A percentile compares a stretch with the other conserved stretches of the same genome.
These are phyloP conservation scores for Pyrenophora graminea DNA, from an alignment of 2,329 filamentous ascomycete species.

Conservation along the genomic window DNA sequence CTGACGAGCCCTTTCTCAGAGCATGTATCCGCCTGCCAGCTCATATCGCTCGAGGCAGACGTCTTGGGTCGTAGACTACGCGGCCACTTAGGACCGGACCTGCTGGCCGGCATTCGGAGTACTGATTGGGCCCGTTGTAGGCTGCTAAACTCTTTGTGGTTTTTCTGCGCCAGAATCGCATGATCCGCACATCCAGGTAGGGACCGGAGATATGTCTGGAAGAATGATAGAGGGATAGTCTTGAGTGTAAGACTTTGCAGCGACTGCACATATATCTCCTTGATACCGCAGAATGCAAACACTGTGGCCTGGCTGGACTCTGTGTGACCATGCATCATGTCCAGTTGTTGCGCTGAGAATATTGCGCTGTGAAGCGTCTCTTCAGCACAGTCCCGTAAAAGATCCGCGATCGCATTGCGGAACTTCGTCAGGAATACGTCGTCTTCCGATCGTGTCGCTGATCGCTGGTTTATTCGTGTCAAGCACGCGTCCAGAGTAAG, in stretches of 20 bases:
- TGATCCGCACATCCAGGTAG: slow-evolving; percentile 53
- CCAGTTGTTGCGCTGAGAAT: slow-evolving; percentile 50
- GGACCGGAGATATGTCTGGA: slow-evolving; percentile 50
- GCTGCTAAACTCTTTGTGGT: slow-evolving; percentile 53
- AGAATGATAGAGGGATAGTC: slow-evolving; percentile 52
- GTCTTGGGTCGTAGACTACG: slow-evolving; percentile 16
- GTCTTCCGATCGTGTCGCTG: slow-evolving; percentile 15
- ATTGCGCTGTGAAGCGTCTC: slow-evolving; percentile 49
- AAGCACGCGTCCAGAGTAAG: slow-evolving; percentile 38
- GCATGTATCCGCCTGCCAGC: slow-evolving; percentile 30
- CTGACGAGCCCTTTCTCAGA: slow-evolving; percentile 40
- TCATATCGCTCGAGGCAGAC: slow-evolving; percentile 14
- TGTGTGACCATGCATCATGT: slow-evolving; percentile 35
- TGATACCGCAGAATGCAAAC: slow-evolving; percentile 52
- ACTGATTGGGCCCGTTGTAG: slow-evolving; percentile 33
- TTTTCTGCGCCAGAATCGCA: slow-evolving; percentile 49
- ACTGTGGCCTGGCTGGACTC: slow-evolving; percentile 42
- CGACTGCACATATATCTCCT: slow-evolving; percentile 47
- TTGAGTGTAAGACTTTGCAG: slow-evolving; percentile 32
- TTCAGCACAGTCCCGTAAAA: slow-evolving; percentile 45
- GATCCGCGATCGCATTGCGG: slow-evolving; percentile 42
- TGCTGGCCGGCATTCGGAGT: slow-evolving; percentile 2
- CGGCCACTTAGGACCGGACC: slow-evolving; percentile 21
- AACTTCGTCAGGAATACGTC: slow-evolving; percentile 37
- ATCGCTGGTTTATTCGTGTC: slow-evolving; percentile 36